Percentiles rank a stretch among this genome's conserved stretches.
Conservation (phyloP, 495 filamentous ascomycete species). For the Ramalina intermedia region DNA sequence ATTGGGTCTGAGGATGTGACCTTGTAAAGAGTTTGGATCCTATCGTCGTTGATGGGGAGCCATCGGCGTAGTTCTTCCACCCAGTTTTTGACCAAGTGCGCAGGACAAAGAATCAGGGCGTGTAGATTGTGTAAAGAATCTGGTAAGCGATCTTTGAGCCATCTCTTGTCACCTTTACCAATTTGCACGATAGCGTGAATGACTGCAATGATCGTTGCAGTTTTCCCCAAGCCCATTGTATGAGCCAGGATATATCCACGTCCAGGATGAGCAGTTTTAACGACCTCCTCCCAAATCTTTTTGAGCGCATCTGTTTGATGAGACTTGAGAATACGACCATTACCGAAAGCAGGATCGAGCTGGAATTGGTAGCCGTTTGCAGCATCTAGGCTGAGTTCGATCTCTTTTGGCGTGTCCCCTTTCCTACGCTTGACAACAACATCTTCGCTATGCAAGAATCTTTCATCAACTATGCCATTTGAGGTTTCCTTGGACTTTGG, state of each 20-base stretch:
- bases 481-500: too few species aligned
- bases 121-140: conserved; percentile 40
- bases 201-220: conserved; percentile 76
- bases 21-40: conserved; percentile 38
- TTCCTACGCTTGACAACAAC: conserved; percentile 23
- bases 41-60: conserved; percentile 30
- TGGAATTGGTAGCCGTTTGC: conserved; percentile 31
- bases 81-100: conserved; percentile 71
- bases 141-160: conserved; percentile 52
- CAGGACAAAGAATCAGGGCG: conserved; percentile 62
- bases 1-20: conserved; percentile 22
- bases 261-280: conserved; percentile 33
- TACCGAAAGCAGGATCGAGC: conserved; percentile 32
- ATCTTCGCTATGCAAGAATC: too few species aligned
- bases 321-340: conserved; percentile 23
- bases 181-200: conserved; percentile 59
- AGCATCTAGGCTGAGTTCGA: conserved; percentile 57
- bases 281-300: conserved; percentile 81
- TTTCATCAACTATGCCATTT: too few species aligned
- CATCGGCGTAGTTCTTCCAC: conserved; percentile 58
- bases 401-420: conserved; percentile 25
- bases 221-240: conserved; percentile 90
- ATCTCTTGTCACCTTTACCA: conserved; percentile 38
- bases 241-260: conserved; percentile 80
- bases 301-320: conserved; percentile 60